Base-by-base conservation (phyloP, 495 filamentous ascomycete genomes). In the Penicillium angulare region DNA sequence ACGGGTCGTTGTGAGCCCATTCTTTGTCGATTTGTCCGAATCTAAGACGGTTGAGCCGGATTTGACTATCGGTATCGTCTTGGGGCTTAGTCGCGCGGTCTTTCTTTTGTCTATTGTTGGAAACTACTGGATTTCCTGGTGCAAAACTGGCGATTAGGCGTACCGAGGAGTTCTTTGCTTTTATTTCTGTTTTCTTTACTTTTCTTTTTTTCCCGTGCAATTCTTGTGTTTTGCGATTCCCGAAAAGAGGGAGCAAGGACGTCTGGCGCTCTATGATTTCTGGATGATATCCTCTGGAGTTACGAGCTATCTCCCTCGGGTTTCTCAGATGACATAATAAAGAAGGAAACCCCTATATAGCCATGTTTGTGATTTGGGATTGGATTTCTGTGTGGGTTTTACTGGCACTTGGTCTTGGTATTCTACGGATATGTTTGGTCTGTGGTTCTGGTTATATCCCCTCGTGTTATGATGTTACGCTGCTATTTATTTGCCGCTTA, bases 361-460 rank as follows among this genome's bases (percentile, higher is more conserved):
- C n/a, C n/a, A n/a, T n/a, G n/a, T n/a, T n/a, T n/a, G 20, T 7
- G 43, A 46, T 21, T 17, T 47, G 45, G 35, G 23, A 10, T 17
- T 33, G 27, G 23, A 40, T 23, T 31, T 38, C 27, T 31, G 27
- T 31, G 8, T 38, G 35, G 36, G 24, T 22, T 45, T 33, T 34
- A 13, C 50, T 39, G 49, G 10, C 21, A 18, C 29, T 55, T 44
- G 52, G 35, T 39, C 45, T 43, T 35, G 47, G 27, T 21, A 46
- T 42, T 50, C 36, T 35, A 12, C n/a, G n/a, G n/a, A 42, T 53
- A 50, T 21, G 45, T 52, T 47, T 43, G 24, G 16, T 46, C 38
- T 60, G 46, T 45, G 45, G 35, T 60, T 57, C 32, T 60, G 47
- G 58, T 69, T 69, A 67, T 71, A 65, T 65, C 53, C 58, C 55